phyloP scores from a whole-genome alignment of 148 eudicot species.

The Vaccinium corymbosum region DNA sequence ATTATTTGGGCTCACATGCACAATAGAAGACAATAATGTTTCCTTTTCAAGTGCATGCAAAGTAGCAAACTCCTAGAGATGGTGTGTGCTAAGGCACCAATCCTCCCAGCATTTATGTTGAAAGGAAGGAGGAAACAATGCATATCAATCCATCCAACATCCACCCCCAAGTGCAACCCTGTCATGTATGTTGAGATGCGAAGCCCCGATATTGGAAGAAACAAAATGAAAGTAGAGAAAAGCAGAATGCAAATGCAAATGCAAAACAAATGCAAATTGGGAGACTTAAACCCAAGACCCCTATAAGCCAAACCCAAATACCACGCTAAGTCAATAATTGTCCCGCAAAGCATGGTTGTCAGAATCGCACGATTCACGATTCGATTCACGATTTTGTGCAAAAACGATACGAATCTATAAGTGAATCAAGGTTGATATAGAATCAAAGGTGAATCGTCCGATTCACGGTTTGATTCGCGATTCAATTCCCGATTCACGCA shows the following conservation, averaged over 20 bases:
- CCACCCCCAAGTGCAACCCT: background rate
- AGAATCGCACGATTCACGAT: too few relatives aligned
- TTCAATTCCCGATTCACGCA: too few relatives aligned
- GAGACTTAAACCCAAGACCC: background rate
- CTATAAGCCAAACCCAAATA: background rate
- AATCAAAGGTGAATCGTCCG: too few relatives aligned
- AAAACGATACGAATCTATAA: too few relatives aligned
- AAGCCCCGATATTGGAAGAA: background rate
- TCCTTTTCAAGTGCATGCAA: background rate
- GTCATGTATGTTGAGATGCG: background rate
- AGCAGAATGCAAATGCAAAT: background rate
- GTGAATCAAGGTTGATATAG: too few relatives aligned
- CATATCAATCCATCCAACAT: too few relatives aligned
- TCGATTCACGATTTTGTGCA: too few relatives aligned
- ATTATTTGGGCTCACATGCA: background rate
- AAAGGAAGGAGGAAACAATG: too few relatives aligned
- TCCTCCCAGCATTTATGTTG: too few relatives aligned
- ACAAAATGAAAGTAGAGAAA: background rate
- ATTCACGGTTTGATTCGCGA: too few relatives aligned
- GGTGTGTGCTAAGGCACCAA: background rate
- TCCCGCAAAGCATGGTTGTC: background rate
- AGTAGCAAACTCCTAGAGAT: background rate
- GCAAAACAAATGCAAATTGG: background rate
- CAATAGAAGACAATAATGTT: background rate
- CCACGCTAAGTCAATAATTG: background rate